Evolutionary conservation across 441 rosid genomes (phyloP).

Genomic region (Cnidoscolus chayamansa): DNA sequence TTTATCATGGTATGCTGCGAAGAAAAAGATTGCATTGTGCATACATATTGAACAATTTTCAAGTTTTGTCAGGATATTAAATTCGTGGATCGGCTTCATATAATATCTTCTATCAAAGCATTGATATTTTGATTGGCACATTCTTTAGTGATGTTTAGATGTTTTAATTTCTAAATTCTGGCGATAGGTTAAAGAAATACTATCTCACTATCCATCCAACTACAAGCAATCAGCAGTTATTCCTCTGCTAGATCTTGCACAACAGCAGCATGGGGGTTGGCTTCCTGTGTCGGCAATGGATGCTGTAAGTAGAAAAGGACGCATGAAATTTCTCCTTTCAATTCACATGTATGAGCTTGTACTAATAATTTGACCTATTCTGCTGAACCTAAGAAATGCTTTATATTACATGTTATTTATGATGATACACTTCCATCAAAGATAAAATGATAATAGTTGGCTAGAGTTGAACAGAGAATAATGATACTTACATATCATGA

Average conservation of each 20-base stretch:
- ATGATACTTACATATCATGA: background rate
- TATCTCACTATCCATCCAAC: conserved; percentile 94
- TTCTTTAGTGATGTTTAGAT: background rate
- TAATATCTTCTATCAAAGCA: background rate
- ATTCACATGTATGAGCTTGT: background rate
- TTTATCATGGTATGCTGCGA: background rate
- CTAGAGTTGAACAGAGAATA: background rate
- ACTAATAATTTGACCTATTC: background rate
- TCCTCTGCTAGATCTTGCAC: conserved; percentile 97
- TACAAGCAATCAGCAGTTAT: conserved; percentile 99
- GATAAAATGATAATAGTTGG: background rate
- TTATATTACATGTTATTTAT: background rate
- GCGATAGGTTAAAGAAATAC: conserved; percentile 76
- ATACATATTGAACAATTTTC: conserved; percentile 1
- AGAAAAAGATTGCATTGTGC: conserved; percentile 2
- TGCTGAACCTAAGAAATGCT: background rate
- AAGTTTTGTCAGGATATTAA: background rate
- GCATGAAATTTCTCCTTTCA: conserved; percentile 5
- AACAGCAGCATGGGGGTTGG: conserved; percentile 99
- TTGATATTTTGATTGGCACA: background rate
- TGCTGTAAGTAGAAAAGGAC: conserved; percentile 48
- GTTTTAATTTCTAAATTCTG: conserved; percentile 5
- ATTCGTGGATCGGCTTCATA: background rate
- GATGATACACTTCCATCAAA: background rate
- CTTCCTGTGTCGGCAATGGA: conserved; percentile 99